A percentile compares a stretch with the other conserved stretches of the same genome.
These are phyloP conservation scores for Hypoxylon fragiforme DNA, from an alignment of 495 filamentous ascomycete genomes.

Conservation along the genomic window DNA sequence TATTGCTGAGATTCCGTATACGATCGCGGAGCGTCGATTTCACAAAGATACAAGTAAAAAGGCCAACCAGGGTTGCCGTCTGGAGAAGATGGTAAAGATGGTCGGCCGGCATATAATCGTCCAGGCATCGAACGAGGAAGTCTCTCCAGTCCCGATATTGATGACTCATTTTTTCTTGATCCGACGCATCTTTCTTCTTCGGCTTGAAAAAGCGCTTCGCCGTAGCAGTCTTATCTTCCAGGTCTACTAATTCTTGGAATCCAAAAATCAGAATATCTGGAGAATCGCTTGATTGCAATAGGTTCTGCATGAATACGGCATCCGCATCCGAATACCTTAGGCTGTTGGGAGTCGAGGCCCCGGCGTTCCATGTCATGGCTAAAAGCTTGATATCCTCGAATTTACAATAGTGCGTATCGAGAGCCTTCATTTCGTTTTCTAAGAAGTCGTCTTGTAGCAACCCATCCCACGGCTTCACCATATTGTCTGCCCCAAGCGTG, in stretches of 20 bases:
- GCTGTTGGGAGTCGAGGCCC: conserved; percentile 82
- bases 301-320: conserved; percentile 72
- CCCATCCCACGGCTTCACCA: conserved; percentile 87
- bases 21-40: conserved; percentile 73
- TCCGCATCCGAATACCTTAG: conserved; percentile 69
- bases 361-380: conserved; percentile 95
- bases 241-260: conserved; percentile 94
- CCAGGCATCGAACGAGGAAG: conserved; percentile 75
- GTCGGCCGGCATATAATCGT: conserved; percentile 77
- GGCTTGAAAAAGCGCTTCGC: conserved; percentile 79
- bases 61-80: conserved; percentile 83
- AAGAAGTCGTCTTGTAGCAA: conserved; percentile 93
- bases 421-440: conserved; percentile 80
- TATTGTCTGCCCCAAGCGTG: conserved; percentile 87
- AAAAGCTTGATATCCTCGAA: conserved; percentile 79
- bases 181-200: conserved; percentile 90
- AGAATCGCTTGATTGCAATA: conserved; percentile 69
- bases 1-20: conserved; percentile 73
- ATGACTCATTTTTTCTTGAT: conserved; percentile 94
- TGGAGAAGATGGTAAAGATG: conserved; percentile 85
- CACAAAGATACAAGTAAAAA: conserved; percentile 96
- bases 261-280: conserved; percentile 95
- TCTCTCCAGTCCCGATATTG: conserved; percentile 97
- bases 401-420: conserved; percentile 78
- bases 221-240: conserved; percentile 95